Conservation (phyloP, 345 rosid species). For the Lagerstroemia speciosa region DNA sequence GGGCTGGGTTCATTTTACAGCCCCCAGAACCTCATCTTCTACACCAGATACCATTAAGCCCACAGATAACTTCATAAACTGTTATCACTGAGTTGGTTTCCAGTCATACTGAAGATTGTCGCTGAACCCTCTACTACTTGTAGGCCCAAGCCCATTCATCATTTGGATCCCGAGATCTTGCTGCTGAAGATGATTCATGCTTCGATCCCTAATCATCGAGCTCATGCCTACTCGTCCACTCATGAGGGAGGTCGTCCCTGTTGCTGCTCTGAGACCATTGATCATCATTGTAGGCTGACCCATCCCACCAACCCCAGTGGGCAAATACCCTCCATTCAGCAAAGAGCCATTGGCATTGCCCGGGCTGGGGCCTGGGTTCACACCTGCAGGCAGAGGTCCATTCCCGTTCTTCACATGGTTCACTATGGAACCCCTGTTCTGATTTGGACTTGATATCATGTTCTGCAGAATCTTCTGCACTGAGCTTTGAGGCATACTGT, state of each 20-base stretch:
- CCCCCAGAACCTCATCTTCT: background rate
- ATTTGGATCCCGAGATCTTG: constrained; percentile 63
- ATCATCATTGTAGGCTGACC: constrained; percentile 40
- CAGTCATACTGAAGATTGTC: constrained; percentile 77
- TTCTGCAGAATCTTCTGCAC: constrained; percentile 85
- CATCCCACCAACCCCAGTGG: constrained; percentile 34
- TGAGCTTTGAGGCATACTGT: constrained; percentile 54
- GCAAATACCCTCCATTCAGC: constrained; percentile 37
- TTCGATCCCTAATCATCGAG: constrained; percentile 48
- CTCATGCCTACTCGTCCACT: constrained; percentile 64
- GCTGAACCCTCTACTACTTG: constrained; percentile 34
- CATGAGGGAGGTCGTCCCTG: constrained; percentile 48
- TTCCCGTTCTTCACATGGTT: constrained; percentile 47
- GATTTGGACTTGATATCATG: constrained; percentile 56
- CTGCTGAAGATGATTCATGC: constrained; percentile 59
- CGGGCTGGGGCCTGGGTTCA: constrained; percentile 26
- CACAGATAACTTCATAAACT: background rate
- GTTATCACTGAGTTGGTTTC: constrained; percentile 52
- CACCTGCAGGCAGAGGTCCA: constrained; percentile 38
- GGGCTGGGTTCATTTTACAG: background rate
- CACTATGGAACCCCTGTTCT: constrained; percentile 40
- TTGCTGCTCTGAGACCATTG: constrained; percentile 61
- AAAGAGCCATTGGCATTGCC: constrained; percentile 32
- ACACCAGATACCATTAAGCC: background rate
- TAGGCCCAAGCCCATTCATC: constrained; percentile 65